Percentiles rank a stretch among this genome's conserved stretches.
Evolutionary conservation across 1,139 yeast genomes (phyloP).

Genomic region (Taiozyma sp.): DNA sequence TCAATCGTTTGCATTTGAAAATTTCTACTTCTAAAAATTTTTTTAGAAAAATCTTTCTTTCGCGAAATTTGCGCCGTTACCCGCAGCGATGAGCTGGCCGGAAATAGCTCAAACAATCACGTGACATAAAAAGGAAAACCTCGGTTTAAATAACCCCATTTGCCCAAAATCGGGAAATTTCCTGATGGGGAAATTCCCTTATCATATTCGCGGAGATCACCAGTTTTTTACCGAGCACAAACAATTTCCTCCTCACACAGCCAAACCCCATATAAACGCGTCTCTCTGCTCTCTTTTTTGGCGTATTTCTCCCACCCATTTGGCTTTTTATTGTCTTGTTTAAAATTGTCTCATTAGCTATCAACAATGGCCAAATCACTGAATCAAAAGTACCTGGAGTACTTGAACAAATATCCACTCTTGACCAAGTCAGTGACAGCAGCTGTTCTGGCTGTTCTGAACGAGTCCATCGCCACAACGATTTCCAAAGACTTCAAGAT

Average conservation of each 20-base stretch:
- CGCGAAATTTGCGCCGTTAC: background rate
- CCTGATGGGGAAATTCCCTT: background rate
- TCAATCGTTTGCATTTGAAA: background rate
- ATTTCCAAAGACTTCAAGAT: slow-evolving; percentile 41
- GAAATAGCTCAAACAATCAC: background rate
- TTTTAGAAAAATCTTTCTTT: background rate
- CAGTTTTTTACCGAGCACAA: background rate
- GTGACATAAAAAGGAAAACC: background rate
- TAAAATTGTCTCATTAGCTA: background rate
- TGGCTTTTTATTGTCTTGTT: background rate
- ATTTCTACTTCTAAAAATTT: background rate
- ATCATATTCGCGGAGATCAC: background rate
- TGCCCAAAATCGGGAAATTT: background rate
- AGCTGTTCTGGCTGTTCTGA: slow-evolving; percentile 49
- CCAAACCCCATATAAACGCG: background rate
- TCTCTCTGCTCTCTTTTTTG: background rate
- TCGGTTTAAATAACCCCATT: background rate
- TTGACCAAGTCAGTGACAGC: slow-evolving; percentile 58
- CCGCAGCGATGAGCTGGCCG: background rate
- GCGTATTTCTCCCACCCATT: background rate
- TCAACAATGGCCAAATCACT: slow-evolving; percentile 10
- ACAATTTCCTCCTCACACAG: background rate
- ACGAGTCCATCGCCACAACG: slow-evolving; percentile 52
- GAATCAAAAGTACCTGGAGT: slow-evolving; percentile 33
- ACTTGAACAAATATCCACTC: slow-evolving; percentile 45